Evolutionary conservation across 768 basidiomycete species (phyloP).

Genomic region (Dentipellis fragilis): DNA sequence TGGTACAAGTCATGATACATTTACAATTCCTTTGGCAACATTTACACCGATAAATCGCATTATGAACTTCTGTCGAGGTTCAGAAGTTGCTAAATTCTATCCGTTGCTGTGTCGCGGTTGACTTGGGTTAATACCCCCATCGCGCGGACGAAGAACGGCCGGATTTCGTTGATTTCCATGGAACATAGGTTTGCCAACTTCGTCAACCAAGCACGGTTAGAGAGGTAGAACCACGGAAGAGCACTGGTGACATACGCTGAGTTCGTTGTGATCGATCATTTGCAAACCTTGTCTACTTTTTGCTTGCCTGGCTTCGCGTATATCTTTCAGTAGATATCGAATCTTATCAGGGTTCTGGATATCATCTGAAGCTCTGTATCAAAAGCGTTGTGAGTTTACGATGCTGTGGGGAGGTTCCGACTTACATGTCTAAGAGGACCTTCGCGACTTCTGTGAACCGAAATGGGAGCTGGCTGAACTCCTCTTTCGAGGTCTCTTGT

Average conservation of each 20-base stretch:
- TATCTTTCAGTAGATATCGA: conserved; percentile 78
- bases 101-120: conserved; percentile 15
- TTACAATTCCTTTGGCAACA: too few relatives aligned
- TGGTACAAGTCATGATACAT: too few relatives aligned
- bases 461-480: conserved; percentile 76
- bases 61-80: too few relatives aligned
- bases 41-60: too few relatives aligned
- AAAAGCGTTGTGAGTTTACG: background rate
- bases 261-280: conserved; percentile 70
- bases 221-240: background rate
- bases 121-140: conserved; percentile 68
- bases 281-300: conserved; percentile 83
- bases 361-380: conserved; percentile 78
- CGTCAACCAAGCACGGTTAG: background rate
- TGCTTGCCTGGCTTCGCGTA: conserved; percentile 92
- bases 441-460: conserved; percentile 87
- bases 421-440: conserved; percentile 87
- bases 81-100: too few relatives aligned
- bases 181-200: conserved; percentile 80
- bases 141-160: conserved; percentile 77
- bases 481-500: conserved; percentile 62
- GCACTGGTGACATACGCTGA: conserved; percentile 44
- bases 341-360: conserved; percentile 77
- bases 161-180: conserved; percentile 91
- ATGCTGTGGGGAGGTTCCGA: background rate